Evolutionary conservation across 331 rosid species (phyloP).

Genomic region (Rosa hybrid): DNA sequence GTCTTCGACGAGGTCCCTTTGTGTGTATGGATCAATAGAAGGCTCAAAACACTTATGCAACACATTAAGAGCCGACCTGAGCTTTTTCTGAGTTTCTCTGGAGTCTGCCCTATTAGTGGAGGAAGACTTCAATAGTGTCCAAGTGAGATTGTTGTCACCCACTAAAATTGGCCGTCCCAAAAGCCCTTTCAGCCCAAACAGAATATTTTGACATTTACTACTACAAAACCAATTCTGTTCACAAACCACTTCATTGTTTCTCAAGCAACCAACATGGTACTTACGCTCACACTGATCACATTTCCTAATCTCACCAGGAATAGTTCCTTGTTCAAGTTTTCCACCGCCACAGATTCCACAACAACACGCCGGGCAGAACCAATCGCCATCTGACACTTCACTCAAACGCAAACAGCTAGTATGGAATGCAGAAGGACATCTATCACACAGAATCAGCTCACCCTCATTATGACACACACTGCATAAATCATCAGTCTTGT

Average conservation of each 20-base stretch:
- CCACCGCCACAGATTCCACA: conserved; percentile 50
- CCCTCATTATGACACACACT: conserved; percentile 57
- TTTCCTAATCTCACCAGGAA: conserved; percentile 4
- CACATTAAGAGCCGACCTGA: conserved; percentile 40
- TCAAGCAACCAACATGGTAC: conserved; percentile 53
- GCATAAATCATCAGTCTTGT: conserved; percentile 46
- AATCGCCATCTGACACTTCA: conserved; percentile 47
- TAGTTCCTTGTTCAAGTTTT: conserved; percentile 6
- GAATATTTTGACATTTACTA: conserved; percentile 37
- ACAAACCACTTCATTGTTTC: background rate
- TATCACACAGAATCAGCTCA: conserved; percentile 52
- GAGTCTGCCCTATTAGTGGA: background rate
- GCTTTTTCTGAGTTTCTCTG: conserved; percentile 33
- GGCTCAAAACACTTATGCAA: conserved; percentile 61
- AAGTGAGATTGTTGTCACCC: conserved; percentile 38
- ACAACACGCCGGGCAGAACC: conserved; percentile 70
- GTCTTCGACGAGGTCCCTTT: conserved; percentile 42
- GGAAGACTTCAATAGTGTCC: conserved; percentile 48
- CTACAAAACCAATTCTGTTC: conserved; percentile 50
- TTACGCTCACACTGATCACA: conserved; percentile 60
- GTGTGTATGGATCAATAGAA: conserved; percentile 15
- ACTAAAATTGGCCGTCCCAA: conserved; percentile 41
- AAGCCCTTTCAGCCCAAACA: conserved; percentile 36
- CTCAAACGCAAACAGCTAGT: conserved; percentile 44
- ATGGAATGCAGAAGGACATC: conserved; percentile 68